phyloP scores from a whole-genome alignment of 2,329 filamentous ascomycete species.

The Monascus ruber region DNA sequence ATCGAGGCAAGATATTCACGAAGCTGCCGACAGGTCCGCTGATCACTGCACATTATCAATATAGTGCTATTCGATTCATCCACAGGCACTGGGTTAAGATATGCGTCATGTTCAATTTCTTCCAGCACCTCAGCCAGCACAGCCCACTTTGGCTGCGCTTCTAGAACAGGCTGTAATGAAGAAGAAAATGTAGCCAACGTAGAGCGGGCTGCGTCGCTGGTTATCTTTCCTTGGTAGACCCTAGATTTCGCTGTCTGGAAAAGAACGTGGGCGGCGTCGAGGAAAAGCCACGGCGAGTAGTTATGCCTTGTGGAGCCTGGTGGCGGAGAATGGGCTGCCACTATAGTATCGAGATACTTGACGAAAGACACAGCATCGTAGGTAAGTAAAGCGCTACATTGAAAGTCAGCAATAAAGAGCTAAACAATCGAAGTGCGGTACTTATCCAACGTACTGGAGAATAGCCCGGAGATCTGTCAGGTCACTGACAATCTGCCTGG shows the following conservation, averaged over 20 bases:
- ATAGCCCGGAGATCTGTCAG: constrained; percentile 72
- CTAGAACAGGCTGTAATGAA: constrained; percentile 66
- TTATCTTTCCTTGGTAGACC: constrained; percentile 68
- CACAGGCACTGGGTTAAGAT: constrained; percentile 63
- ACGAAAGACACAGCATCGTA: constrained; percentile 87
- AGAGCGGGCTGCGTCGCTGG: constrained; percentile 41
- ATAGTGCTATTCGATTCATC: constrained; percentile 88
- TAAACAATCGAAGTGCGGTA: background rate
- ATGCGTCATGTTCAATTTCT: constrained; percentile 84
- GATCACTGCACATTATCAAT: constrained; percentile 88
- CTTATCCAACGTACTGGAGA: constrained; percentile 48
- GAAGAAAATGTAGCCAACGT: constrained; percentile 42
- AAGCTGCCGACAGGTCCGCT: constrained; percentile 74
- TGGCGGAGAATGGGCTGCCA: constrained; percentile 78
- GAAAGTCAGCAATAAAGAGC: constrained; percentile 5
- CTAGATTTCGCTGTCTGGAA: constrained; percentile 81
- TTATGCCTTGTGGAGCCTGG: constrained; percentile 78
- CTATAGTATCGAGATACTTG: constrained; percentile 85
- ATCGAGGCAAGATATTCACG: constrained; percentile 87
- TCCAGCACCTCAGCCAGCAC: constrained; percentile 80
- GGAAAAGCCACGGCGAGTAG: constrained; percentile 90
- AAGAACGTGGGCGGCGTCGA: constrained; percentile 88
- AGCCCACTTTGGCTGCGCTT: constrained; percentile 91
- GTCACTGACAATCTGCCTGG: constrained; percentile 86
- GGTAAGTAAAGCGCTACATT: constrained; percentile 52